These are phyloP conservation scores for Pneumocystis oryctolagi DNA, from an alignment of 1,139 yeast species.

Conservation along the genomic window DNA sequence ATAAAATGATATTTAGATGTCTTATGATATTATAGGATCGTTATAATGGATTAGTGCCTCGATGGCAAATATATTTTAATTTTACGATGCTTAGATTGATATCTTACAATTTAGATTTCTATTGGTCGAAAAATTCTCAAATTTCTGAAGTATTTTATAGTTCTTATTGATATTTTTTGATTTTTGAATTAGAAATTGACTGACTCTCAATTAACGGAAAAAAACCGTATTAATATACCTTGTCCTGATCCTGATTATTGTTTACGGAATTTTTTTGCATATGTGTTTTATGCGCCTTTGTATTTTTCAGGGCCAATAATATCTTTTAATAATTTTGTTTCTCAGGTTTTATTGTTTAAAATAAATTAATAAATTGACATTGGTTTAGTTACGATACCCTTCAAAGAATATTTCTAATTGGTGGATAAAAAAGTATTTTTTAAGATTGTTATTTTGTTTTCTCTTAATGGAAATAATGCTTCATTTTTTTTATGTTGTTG, in stretches of 20 bases:
- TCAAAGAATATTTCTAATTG: constrained; percentile 39
- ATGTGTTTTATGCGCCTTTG: constrained; percentile 70
- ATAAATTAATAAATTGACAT: constrained; percentile 9
- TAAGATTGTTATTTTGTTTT: constrained; percentile 56
- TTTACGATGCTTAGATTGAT: constrained; percentile 72
- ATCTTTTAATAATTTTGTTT: constrained; percentile 78
- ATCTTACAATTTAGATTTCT: constrained; percentile 66
- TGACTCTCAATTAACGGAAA: constrained; percentile 34
- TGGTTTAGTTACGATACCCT: constrained; percentile 20
- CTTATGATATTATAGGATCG: constrained; percentile 12
- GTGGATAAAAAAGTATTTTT: constrained; percentile 46
- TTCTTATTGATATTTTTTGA: neutral
- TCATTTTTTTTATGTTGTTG: constrained; percentile 84
- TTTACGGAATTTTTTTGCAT: constrained; percentile 52
- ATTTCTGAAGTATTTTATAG: neutral
- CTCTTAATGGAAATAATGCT: constrained; percentile 76
- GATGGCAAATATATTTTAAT: constrained; percentile 96
- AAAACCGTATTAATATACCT: constrained; percentile 53
- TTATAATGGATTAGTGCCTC: constrained; percentile 51
- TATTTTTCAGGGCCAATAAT: constrained; percentile 90
- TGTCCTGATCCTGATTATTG: constrained; percentile 46
- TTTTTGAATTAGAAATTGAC: constrained; percentile 9
- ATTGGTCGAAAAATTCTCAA: constrained; percentile 10
- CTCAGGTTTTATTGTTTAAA: constrained; percentile 40
- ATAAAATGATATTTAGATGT: neutral